A percentile compares a stretch with the other conserved stretches of the same genome.
Evolutionary conservation across 2,329 filamentous ascomycete genomes (phyloP).

Genomic region (Pseudogymnoascus sp.): DNA sequence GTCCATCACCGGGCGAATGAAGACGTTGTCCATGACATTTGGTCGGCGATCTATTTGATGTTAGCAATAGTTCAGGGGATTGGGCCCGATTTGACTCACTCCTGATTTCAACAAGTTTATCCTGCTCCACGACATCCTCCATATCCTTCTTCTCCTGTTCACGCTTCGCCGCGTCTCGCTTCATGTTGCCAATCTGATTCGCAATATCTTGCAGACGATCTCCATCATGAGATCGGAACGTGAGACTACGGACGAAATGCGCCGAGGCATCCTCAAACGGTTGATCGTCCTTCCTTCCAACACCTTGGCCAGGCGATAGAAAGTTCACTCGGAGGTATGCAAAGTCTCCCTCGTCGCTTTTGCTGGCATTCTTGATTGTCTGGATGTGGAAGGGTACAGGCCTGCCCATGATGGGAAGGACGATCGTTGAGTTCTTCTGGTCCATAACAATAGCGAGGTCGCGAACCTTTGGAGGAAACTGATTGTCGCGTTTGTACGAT

Average conservation of each 20-base stretch:
- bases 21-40: conserved; percentile 84
- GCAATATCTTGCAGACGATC: conserved; percentile 85
- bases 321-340: conserved; percentile 96
- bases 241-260: conserved; percentile 92
- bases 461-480: conserved; percentile 73
- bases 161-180: conserved; percentile 82
- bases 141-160: conserved; percentile 99
- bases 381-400: conserved; percentile 96
- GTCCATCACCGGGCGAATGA: conserved; percentile 89
- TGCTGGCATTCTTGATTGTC: conserved; percentile 98
- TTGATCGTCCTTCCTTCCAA: conserved; percentile 93
- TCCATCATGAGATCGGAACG: conserved; percentile 84
- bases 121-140: conserved; percentile 98
- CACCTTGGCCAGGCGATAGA: conserved; percentile 90
- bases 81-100: conserved; percentile 45
- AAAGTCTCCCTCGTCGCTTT: conserved; percentile 91
- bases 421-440: conserved; percentile 77
- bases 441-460: conserved; percentile 88
- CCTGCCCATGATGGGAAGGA: conserved; percentile 93
- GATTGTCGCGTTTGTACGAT: conserved; percentile 96
- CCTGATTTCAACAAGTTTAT: conserved; percentile 90
- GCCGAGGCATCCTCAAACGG: conserved; percentile 94
- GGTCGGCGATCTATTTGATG: conserved; percentile 70
- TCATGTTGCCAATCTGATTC: conserved; percentile 89
- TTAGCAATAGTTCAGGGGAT: conserved; percentile 31